Conservation (phyloP, 805 yeast genomes). For the Metschnikowia koreensis region DNA sequence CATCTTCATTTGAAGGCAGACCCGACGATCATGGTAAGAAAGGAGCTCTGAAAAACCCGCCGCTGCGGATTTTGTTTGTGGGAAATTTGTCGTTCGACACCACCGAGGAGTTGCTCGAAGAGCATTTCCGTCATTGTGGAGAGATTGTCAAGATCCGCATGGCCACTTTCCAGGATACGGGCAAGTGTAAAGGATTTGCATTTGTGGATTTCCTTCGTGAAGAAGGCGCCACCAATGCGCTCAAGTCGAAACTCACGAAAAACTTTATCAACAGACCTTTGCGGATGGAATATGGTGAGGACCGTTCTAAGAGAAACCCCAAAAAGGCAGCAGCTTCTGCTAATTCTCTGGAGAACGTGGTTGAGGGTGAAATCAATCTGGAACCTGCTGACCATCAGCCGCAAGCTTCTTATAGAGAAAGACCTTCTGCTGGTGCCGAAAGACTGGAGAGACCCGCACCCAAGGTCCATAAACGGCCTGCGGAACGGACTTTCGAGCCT, state of each 20-base stretch:
- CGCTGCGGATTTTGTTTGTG: conserved; percentile 83
- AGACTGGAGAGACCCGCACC: conserved; percentile 10
- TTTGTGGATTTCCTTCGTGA: conserved; percentile 83
- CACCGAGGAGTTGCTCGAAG: conserved; percentile 70
- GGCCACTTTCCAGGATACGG: conserved; percentile 97
- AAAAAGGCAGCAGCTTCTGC: no score
- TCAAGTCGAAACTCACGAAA: conserved; percentile 66
- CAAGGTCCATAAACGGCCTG: conserved; percentile 15
- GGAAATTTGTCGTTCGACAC: conserved; percentile 94
- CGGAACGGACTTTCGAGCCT: conserved; percentile 15
- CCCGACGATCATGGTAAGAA: conserved; percentile 54
- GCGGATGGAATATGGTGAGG: conserved; percentile 93
- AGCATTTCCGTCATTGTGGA: conserved; percentile 89
- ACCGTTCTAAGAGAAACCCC: conserved; percentile 77
- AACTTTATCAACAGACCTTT: conserved; percentile 70
- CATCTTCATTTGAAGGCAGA: conserved; percentile 82
- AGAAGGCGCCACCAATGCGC: conserved; percentile 78
- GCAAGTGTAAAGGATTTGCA: conserved; percentile 96
- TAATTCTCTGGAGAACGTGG: conserved; percentile 26
- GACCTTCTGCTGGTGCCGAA: conserved; percentile 1
- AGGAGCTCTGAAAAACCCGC: conserved; percentile 68
- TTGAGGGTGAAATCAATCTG: conserved; percentile 16
- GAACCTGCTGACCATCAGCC: background rate
- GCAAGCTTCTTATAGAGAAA: conserved; percentile 1
- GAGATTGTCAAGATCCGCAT: conserved; percentile 80